A percentile compares a stretch with the other conserved stretches of the same genome.
Evolutionary conservation across 192 early-diverging fungal genomes (phyloP).

Genomic region (Dimargaris verticillata): DNA sequence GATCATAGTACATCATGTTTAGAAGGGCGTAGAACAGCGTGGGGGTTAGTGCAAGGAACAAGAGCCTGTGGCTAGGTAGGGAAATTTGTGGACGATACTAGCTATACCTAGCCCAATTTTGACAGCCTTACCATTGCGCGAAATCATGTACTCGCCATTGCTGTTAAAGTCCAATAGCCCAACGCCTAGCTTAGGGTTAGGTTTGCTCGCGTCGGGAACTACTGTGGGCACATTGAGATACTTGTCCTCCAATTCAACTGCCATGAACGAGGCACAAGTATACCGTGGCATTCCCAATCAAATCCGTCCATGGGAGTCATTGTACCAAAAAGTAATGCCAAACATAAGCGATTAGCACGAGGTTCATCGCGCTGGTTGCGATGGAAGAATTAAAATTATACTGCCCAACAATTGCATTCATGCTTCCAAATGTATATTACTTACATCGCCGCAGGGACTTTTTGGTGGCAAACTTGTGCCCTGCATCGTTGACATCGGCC

Average conservation of each 20-base stretch:
- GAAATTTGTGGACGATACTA: not conserved
- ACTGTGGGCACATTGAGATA: slow-evolving; percentile 35
- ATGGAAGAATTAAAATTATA: slow-evolving; percentile 3
- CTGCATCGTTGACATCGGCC: slow-evolving; percentile 4
- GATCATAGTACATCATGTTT: not conserved
- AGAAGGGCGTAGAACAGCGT: not conserved
- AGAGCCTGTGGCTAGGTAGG: not conserved
- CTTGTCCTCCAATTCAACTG: slow-evolving; percentile 38
- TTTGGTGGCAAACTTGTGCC: slow-evolving; percentile 3
- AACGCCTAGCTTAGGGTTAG: slow-evolving; percentile 57
- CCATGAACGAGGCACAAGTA: not conserved
- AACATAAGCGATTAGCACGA: not conserved
- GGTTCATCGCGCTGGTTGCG: slow-evolving; percentile 8
- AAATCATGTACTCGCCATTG: slow-evolving; percentile 37
- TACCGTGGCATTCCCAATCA: not conserved
- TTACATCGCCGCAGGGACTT: slow-evolving; percentile 8
- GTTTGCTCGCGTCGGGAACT: slow-evolving; percentile 45
- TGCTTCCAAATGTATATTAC: not conserved
- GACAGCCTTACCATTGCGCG: slow-evolving; percentile 46
- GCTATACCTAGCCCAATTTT: not conserved
- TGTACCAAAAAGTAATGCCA: not conserved
- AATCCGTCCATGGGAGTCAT: not conserved
- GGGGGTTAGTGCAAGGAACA: not conserved
- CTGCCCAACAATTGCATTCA: not conserved
- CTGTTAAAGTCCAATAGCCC: slow-evolving; percentile 46